phyloP scores from a whole-genome alignment of 352 stramenopile genomes.

The Pythium brachiatum region DNA sequence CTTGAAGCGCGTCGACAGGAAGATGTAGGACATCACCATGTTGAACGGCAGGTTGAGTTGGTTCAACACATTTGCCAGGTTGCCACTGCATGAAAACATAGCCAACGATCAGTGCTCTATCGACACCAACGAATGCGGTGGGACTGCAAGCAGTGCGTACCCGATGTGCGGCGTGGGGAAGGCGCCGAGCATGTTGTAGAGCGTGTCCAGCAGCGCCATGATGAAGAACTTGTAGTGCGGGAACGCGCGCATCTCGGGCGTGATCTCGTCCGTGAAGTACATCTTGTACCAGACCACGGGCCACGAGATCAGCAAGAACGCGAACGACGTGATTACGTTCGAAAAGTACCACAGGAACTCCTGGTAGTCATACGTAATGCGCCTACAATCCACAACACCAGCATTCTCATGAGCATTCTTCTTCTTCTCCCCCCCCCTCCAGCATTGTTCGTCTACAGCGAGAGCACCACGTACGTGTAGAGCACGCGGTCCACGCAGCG shows the following conservation, averaged over 20 bases:
- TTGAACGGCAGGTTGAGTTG: slow-evolving; percentile 87
- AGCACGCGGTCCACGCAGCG: slow-evolving; percentile 82
- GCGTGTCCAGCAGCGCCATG: slow-evolving; percentile 84
- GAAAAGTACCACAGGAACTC: slow-evolving; percentile 87
- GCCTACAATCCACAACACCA: slow-evolving; percentile 33
- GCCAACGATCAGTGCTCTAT: not conserved
- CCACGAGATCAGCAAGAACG: slow-evolving; percentile 72
- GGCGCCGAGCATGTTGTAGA: slow-evolving; percentile 79
- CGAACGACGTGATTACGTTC: slow-evolving; percentile 77
- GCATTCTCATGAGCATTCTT: not conserved
- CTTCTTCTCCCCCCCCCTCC: too few relatives aligned
- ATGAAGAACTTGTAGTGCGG: slow-evolving; percentile 87
- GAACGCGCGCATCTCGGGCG: slow-evolving; percentile 74
- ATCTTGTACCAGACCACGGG: slow-evolving; percentile 85
- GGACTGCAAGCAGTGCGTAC: slow-evolving; percentile 35
- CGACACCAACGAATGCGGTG: too few relatives aligned
- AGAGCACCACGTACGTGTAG: slow-evolving; percentile 76
- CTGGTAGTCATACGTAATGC: slow-evolving; percentile 87
- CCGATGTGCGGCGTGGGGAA: slow-evolving; percentile 85
- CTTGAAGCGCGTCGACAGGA: slow-evolving; percentile 79
- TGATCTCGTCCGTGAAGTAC: slow-evolving; percentile 85
- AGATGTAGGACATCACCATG: slow-evolving; percentile 80
- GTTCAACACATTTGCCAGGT: slow-evolving; percentile 82
- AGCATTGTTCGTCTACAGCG: too few relatives aligned
- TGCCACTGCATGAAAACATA: slow-evolving; percentile 42